Conservation (phyloP, 441 rosid species). For the Aleurites moluccanus region DNA sequence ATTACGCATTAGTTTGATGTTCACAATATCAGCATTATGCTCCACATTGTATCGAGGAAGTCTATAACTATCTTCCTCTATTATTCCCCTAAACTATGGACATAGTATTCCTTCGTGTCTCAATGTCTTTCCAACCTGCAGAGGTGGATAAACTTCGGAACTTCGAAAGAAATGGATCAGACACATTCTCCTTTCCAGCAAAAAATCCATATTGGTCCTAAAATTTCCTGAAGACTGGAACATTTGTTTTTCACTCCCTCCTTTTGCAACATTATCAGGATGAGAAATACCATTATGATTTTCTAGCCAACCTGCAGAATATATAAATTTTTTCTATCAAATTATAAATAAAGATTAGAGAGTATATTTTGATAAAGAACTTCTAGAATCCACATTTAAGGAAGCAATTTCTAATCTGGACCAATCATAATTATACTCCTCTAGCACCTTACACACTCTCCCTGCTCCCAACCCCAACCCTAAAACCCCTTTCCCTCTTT, state of each 20-base stretch:
- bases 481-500: background rate
- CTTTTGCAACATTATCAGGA: slow-evolving; percentile 23
- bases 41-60: slow-evolving; percentile 34
- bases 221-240: slow-evolving; percentile 13
- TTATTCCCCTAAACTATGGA: slow-evolving; percentile 48
- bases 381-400: background rate
- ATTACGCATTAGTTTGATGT: slow-evolving; percentile 65
- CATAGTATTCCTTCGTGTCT: slow-evolving; percentile 24
- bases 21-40: slow-evolving; percentile 58
- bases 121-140: slow-evolving; percentile 30
- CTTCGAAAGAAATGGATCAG: slow-evolving; percentile 31
- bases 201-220: slow-evolving; percentile 20
- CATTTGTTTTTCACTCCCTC: slow-evolving; percentile 20
- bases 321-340: background rate
- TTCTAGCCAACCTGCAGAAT: slow-evolving; percentile 25
- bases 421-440: too few relatives aligned
- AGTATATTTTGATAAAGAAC: too few relatives aligned
- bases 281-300: slow-evolving; percentile 17
- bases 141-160: slow-evolving; percentile 36
- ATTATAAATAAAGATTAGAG: background rate
- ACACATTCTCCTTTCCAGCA: slow-evolving; percentile 20
- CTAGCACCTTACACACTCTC: background rate
- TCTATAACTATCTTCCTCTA: slow-evolving; percentile 42
- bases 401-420: background rate
- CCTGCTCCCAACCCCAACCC: background rate